A percentile compares a stretch with the other conserved stretches of the same genome.
phyloP scores from a whole-genome alignment of 306 rosid species.

The Potentilla sterilis region DNA sequence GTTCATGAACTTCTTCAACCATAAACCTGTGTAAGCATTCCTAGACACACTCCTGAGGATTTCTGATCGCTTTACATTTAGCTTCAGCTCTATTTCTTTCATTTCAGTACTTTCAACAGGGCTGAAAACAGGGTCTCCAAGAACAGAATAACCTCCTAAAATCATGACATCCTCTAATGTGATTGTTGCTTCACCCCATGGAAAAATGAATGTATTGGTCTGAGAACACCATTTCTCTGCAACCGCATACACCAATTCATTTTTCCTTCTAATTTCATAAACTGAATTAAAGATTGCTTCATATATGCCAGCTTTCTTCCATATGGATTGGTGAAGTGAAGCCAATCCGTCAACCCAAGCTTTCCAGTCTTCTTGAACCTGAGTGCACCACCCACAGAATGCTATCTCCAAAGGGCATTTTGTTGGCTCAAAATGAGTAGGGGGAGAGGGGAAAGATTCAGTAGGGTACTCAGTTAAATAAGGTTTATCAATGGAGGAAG shows the following conservation, averaged over 20 bases:
- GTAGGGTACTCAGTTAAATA: too few relatives aligned
- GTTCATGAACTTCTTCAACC: too few relatives aligned
- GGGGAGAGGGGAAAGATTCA: too few relatives aligned
- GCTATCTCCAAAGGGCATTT: too few relatives aligned
- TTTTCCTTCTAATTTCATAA: neutral
- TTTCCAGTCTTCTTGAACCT: too few relatives aligned
- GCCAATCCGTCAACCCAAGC: too few relatives aligned
- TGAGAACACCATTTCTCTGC: conserved; percentile 39
- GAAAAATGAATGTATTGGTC: conserved; percentile 41
- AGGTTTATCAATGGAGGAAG: too few relatives aligned
- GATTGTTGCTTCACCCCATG: conserved; percentile 51
- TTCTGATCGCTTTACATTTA: too few relatives aligned
- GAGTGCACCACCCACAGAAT: too few relatives aligned
- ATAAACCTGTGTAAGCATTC: too few relatives aligned
- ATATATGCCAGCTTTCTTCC: conserved; percentile 45
- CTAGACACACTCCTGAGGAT: too few relatives aligned
- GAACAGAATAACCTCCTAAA: neutral
- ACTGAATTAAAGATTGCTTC: conserved; percentile 39
- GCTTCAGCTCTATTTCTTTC: neutral
- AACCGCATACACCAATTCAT: conserved; percentile 21
- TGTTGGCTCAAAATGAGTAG: too few relatives aligned
- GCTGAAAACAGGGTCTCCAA: neutral
- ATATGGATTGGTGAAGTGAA: conserved; percentile 29
- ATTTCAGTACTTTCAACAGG: neutral
- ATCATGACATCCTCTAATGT: conserved; percentile 49